phyloP scores from a whole-genome alignment of 768 basidiomycete species.

The Sistotremastrum suecicum region DNA sequence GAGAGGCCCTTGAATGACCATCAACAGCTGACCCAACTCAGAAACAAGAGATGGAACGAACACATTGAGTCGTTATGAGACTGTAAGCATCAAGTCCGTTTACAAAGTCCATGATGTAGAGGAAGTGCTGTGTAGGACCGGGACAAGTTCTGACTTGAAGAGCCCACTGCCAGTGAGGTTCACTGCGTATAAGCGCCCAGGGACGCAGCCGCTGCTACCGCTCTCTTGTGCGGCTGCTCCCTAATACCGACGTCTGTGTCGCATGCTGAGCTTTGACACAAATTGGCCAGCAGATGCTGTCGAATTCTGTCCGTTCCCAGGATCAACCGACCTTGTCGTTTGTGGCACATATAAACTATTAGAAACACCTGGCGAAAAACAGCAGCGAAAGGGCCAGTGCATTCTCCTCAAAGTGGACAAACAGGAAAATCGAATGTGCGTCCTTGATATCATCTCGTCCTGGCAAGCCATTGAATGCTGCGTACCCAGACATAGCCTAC shows the following conservation, averaged over 20 bases:
- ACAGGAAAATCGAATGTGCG: conserved; percentile 10
- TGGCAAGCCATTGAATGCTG: too few relatives aligned
- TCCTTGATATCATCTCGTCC: too few relatives aligned
- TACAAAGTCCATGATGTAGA: too few relatives aligned
- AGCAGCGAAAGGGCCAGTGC: conserved; percentile 54
- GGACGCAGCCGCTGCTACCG: too few relatives aligned
- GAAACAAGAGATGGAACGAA: neutral
- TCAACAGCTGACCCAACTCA: neutral
- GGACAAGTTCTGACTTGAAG: too few relatives aligned
- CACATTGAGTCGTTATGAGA: neutral
- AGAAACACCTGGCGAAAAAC: conserved; percentile 14
- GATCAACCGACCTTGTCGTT: conserved; percentile 49
- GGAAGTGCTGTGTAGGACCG: too few relatives aligned
- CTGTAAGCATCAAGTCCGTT: neutral
- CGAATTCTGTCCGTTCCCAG: conserved; percentile 74
- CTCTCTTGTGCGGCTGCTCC: neutral
- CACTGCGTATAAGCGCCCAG: too few relatives aligned
- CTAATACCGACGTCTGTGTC: neutral
- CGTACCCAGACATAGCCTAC: conserved; percentile 17
- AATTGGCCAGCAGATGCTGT: conserved; percentile 78
- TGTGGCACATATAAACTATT: conserved; percentile 20
- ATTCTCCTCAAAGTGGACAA: conserved; percentile 42
- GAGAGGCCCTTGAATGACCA: conserved; percentile 37
- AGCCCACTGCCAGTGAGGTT: too few relatives aligned
- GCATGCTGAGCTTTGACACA: conserved; percentile 37